A percentile compares a stretch with the other conserved stretches of the same genome.
phyloP scores from a whole-genome alignment of 2,329 filamentous ascomycete species.

The Paraconiothyrium brasiliense region DNA sequence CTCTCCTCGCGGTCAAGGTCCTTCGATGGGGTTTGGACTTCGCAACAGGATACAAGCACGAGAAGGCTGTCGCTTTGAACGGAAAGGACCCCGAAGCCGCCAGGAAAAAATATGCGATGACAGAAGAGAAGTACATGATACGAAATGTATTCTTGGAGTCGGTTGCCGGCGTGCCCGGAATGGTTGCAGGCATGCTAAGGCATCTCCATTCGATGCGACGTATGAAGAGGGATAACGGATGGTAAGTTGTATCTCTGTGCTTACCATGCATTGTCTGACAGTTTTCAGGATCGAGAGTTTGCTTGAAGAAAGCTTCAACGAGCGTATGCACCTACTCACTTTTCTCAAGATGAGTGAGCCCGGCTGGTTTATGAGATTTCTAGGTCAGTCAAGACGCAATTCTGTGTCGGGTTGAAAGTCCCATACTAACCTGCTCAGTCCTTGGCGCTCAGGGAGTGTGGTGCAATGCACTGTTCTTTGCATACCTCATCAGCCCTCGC shows the following conservation, averaged over 20 bases:
- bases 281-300: slow-evolving; percentile 81
- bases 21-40: slow-evolving; percentile 83
- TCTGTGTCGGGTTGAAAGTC: not conserved
- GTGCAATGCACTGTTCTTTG: slow-evolving; percentile 92
- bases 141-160: slow-evolving; percentile 94
- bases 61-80: slow-evolving; percentile 58
- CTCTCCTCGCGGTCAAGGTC: slow-evolving; percentile 78
- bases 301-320: slow-evolving; percentile 89
- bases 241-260: slow-evolving; percentile 52
- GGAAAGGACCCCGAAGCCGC: slow-evolving; percentile 60
- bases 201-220: slow-evolving; percentile 85
- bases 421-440: slow-evolving; percentile 56
- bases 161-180: slow-evolving; percentile 93
- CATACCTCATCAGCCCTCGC: slow-evolving; percentile 85
- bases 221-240: slow-evolving; percentile 93
- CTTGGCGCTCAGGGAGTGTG: slow-evolving; percentile 94
- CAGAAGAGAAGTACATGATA: slow-evolving; percentile 87
- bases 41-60: slow-evolving; percentile 81
- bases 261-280: slow-evolving; percentile 19
- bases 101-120: slow-evolving; percentile 72
- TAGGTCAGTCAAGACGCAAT: slow-evolving; percentile 53
- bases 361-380: slow-evolving; percentile 87
- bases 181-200: slow-evolving; percentile 94
- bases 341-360: slow-evolving; percentile 92
- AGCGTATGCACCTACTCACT: slow-evolving; percentile 90